These are phyloP conservation scores for Diaporthe amygdali DNA, from an alignment of 2,329 filamentous ascomycete genomes.

Conservation along the genomic window DNA sequence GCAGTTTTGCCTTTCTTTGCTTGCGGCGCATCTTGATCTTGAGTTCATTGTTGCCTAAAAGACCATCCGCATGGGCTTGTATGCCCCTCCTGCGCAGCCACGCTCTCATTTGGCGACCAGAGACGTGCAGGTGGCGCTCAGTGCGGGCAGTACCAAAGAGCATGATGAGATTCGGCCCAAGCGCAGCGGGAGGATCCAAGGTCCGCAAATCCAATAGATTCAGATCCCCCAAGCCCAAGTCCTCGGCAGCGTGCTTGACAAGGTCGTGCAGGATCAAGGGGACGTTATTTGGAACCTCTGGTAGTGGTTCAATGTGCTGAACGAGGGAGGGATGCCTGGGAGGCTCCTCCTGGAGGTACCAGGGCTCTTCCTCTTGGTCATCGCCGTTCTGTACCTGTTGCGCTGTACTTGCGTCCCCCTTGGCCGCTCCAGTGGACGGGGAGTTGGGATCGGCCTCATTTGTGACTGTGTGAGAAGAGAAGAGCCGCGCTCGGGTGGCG, in stretches of 20 bases:
- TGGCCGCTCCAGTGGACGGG: background rate
- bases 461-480: constrained; percentile 15
- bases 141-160: constrained; percentile 88
- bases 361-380: constrained; percentile 47
- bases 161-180: constrained; percentile 92
- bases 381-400: constrained; percentile 6
- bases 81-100: constrained; percentile 82
- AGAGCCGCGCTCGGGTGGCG: background rate
- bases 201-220: constrained; percentile 81
- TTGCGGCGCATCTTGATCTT: constrained; percentile 85
- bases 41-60: constrained; percentile 88
- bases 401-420: constrained; percentile 6
- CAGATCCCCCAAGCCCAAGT: constrained; percentile 85
- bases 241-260: constrained; percentile 79
- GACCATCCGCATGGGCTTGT: constrained; percentile 79
- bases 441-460: constrained; percentile 18
- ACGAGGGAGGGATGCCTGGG: constrained; percentile 56
- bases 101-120: constrained; percentile 85
- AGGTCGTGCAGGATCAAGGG: constrained; percentile 76
- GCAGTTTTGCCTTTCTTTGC: constrained; percentile 79
- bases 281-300: constrained; percentile 66
- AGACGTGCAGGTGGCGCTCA: constrained; percentile 91
- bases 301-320: constrained; percentile 51
- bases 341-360: constrained; percentile 83
- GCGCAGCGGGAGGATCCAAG: constrained; percentile 83